Evolutionary conservation across 1,284 basidiomycete species (phyloP), one percentile per base, ranked within the genome.

Genomic region (Rhodotorula sp.): DNA sequence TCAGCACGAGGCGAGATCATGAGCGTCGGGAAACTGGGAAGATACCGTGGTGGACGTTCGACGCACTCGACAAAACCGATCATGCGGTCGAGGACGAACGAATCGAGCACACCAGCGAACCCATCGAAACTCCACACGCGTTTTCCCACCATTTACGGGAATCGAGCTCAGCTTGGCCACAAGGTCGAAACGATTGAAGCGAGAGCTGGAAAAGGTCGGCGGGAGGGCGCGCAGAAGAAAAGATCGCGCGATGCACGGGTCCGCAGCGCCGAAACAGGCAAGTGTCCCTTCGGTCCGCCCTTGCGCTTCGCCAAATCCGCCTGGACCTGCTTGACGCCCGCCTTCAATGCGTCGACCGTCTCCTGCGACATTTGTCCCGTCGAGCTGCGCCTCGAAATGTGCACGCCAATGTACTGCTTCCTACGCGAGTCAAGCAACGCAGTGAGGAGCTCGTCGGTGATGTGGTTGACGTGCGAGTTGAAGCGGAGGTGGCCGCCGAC

Each of bases 11-110:
- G 34, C 27, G 30, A 24, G 29, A 15, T 1, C 15, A 17, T 11
- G 13, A 32, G 59, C 6, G 7, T 8, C 9, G n/a, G 29, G 36
- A 39, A 19, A 46, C 19, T 9, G 2, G n/a, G 20, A 30, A 9
- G 4, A n/a, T n/a, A n/a, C 4, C 10, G 2, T 10, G 11, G 15
- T n/a, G 58, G 30, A 29, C 24, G 22, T 22, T 30, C 10, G 17
- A 62, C 69, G 27, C 36, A 71, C 62, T 70, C 73, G 34, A 74
- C 70, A 29, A 74, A 74, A 2, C 73, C 73, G 17, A 32, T 54
- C 0, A 58, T 58, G 19, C 73, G 59, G n/a, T 51, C 58, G 30
- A 74, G 51, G 29, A 74, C 39, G 17, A 59, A 57, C 22, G 53
- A 47, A 44, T 74, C 73, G 47, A 74, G 36, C 1, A 74, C 32